These are phyloP conservation scores for Solanum gandarillasii DNA, from an alignment of 257 asterid genomes.

Conservation along the genomic window DNA sequence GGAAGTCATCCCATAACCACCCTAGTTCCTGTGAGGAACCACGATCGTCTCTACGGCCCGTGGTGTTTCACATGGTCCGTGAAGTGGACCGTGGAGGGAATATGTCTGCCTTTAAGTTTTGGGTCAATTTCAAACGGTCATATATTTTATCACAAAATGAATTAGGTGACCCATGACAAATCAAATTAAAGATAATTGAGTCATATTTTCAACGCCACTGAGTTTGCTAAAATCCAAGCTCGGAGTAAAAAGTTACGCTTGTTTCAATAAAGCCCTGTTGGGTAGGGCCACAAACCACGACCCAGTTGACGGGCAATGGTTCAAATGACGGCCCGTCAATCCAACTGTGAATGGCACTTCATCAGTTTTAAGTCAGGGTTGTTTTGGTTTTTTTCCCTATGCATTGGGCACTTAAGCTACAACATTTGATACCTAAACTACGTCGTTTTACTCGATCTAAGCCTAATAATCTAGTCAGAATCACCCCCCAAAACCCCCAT, in stretches of 20 bases:
- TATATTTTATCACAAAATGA: neutral
- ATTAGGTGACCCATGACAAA: neutral
- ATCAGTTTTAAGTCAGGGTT: neutral
- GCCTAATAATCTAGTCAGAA: too few relatives aligned
- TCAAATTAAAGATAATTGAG: neutral
- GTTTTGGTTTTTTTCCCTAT: neutral
- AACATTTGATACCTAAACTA: neutral
- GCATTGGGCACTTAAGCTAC: neutral
- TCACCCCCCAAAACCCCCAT: too few relatives aligned
- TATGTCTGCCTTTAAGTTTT: neutral
- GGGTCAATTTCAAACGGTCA: neutral
- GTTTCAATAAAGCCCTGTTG: neutral
- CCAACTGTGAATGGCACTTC: neutral
- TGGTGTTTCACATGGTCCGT: neutral
- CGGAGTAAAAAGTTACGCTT: too few relatives aligned
- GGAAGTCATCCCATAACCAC: neutral
- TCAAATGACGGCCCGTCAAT: neutral
- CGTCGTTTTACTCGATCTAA: neutral
- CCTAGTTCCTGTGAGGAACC: neutral
- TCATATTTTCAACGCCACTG: fast-evolving
- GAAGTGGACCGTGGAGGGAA: neutral
- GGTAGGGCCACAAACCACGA: neutral
- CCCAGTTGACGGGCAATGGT: neutral
- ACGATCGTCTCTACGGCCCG: fast-evolving
- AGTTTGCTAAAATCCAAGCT: neutral